Evolutionary conservation across 140 eudicot genomes (phyloP).

Genomic region (Anethum foeniculum): DNA sequence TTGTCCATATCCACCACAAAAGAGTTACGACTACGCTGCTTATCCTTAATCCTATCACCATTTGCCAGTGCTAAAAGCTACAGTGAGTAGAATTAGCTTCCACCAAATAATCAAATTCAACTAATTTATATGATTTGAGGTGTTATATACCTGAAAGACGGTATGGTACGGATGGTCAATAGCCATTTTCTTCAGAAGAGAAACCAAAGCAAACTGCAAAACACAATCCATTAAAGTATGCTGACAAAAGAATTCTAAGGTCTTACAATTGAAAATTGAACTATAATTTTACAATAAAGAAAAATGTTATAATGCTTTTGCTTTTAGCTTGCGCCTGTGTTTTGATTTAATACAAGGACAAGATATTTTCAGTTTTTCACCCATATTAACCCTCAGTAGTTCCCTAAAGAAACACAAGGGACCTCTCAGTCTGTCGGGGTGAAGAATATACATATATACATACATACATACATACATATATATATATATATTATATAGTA

Average conservation of each 20-base stretch:
- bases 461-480: too few species aligned
- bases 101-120: not conserved
- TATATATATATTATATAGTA: too few species aligned
- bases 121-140: not conserved
- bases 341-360: not conserved
- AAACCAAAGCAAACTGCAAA: slow-evolving; percentile 85
- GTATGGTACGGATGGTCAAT: slow-evolving; percentile 96
- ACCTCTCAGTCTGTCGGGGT: not conserved
- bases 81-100: not conserved
- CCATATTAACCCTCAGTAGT: not conserved
- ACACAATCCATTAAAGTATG: not conserved
- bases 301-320: not conserved
- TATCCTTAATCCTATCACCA: slow-evolving; percentile 96
- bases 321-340: not conserved
- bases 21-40: slow-evolving; percentile 89
- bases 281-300: not conserved
- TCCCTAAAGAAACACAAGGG: not conserved
- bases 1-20: slow-evolving; percentile 95
- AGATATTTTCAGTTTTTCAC: not conserved
- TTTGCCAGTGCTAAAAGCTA: slow-evolving; percentile 92
- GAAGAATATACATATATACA: too few species aligned
- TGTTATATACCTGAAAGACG: slow-evolving; percentile 63
- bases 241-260: not conserved
- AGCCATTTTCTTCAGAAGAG: slow-evolving; percentile 88
- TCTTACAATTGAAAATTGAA: not conserved